Evolutionary conservation across 192 early-diverging fungal species (phyloP).

Genomic region (Backusella australiensis): DNA sequence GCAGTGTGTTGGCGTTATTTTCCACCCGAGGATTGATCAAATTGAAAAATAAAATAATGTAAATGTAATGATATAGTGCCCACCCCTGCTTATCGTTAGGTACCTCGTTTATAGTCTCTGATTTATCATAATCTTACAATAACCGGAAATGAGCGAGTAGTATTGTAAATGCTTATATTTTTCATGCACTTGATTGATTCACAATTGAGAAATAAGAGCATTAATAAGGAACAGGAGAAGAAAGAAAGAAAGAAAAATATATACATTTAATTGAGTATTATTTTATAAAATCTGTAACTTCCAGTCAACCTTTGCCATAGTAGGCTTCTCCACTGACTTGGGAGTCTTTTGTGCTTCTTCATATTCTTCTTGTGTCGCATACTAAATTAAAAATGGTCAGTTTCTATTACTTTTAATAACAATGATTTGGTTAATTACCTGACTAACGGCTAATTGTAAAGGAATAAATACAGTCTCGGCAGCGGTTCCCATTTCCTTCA

Average conservation of each 20-base stretch:
- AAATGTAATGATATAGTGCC: no score
- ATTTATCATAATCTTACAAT: no score
- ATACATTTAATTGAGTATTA: background rate
- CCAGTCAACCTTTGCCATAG: constrained; percentile 25
- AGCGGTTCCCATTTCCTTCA: constrained; percentile 38
- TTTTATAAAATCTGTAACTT: constrained; percentile 31
- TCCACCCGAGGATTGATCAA: no score
- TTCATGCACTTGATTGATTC: background rate
- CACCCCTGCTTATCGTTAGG: no score
- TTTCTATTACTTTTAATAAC: background rate
- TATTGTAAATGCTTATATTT: no score
- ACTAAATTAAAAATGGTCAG: background rate
- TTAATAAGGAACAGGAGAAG: background rate
- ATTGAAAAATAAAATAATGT: no score
- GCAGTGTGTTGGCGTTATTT: no score
- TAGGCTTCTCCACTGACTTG: constrained; percentile 29
- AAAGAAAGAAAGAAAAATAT: background rate
- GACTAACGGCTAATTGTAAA: constrained; percentile 23
- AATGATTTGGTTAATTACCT: constrained; percentile 11
- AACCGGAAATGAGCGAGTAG: no score
- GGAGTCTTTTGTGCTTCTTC: constrained; percentile 1
- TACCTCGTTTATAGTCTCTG: no score
- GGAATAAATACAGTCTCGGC: constrained; percentile 55
- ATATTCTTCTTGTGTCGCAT: constrained; percentile 21
- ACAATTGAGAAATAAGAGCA: background rate